Base-by-base conservation (phyloP, 192 early-diverging fungal species). In the Umbelopsis ramanniana region DNA sequence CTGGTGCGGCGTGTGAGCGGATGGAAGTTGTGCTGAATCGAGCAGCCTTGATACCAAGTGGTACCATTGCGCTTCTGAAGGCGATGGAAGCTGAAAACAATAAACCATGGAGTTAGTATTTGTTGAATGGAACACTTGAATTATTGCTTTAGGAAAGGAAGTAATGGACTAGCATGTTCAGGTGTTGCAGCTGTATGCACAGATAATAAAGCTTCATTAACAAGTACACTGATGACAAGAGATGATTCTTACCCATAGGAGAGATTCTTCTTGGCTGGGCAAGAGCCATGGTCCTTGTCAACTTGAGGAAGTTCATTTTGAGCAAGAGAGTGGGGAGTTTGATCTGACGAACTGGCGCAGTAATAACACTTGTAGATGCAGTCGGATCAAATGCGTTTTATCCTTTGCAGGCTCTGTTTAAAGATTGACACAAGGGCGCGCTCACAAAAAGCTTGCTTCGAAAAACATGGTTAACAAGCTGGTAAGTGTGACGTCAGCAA, bases 1-100 rank as follows among this genome's bases (percentile, higher is more conserved):
- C 21, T 48, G 52, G 68, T 24, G 79, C 40, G 10, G 77, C 79
- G 66, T 72, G 50, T 46, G 52, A 67, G 67, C 26, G 19, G 23
- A 70, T n/a, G 3, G 52, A 26, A 22, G 68, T 67, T 26, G 73
- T 71, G 52, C 70, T 73, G 69, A 80, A 80, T 17, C 67, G 71
- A 69, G 66, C 6, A 24, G 66, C 19, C 24, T 72, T 66, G 35
- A 35, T 71, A 24, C 37, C 72, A 53, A 74, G 46, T 53, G 79
- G 79, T 38, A 72, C 74, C 57, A 63, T 63, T 22, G 57, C 19
- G 57, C 29, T 63, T 63, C 57, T 63, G 57, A 63, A 37, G 23
- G 57, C 57, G 33, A 63, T 26, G 15, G 57, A 63, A 37, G 57
- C 57, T 63, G 33, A 54, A 26, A 54, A 54, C 23, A 54, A 54